phyloP scores from a whole-genome alignment of 2,329 filamentous ascomycete species.

The Pseudogymnoascus sp. region DNA sequence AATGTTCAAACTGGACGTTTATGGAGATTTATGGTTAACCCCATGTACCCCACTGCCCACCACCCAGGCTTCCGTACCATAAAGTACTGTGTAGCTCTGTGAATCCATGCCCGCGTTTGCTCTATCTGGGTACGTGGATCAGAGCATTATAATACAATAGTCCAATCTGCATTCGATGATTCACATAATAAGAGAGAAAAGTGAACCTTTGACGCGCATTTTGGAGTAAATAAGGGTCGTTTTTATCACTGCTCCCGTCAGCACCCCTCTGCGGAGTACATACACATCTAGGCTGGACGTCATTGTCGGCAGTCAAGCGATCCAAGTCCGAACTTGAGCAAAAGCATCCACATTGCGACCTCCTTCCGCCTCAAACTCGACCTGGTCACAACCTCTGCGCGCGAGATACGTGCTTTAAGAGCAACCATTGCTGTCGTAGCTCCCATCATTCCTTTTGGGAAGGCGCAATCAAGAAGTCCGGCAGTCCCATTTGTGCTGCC shows the following conservation, averaged over 20 bases:
- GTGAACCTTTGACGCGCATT: conserved; percentile 1
- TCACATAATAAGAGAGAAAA: not conserved
- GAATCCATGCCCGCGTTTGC: not conserved
- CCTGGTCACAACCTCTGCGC: conserved; percentile 6
- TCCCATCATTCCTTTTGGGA: conserved; percentile 10
- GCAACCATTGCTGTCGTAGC: conserved; percentile 7
- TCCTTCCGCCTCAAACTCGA: conserved; percentile 3
- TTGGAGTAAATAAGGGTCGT: conserved; percentile 1
- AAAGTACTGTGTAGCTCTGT: not conserved
- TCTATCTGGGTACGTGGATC: not conserved
- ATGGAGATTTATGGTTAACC: not conserved
- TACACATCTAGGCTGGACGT: conserved; percentile 7
- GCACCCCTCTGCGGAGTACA: not conserved
- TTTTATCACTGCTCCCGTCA: not conserved
- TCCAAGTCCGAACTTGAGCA: conserved; percentile 4
- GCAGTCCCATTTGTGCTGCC: not conserved
- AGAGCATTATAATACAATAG: not conserved
- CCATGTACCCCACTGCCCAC: not conserved
- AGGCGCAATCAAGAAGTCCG: conserved; percentile 8
- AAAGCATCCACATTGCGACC: conserved; percentile 8
- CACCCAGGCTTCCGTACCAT: not conserved
- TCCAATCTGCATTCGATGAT: not conserved
- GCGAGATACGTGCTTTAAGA: conserved; percentile 7
- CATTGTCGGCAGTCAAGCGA: conserved; percentile 9
- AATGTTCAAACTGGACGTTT: not conserved